Evolutionary conservation across 768 basidiomycete species (phyloP).

Genomic region (Phaeotremella skinneri): DNA sequence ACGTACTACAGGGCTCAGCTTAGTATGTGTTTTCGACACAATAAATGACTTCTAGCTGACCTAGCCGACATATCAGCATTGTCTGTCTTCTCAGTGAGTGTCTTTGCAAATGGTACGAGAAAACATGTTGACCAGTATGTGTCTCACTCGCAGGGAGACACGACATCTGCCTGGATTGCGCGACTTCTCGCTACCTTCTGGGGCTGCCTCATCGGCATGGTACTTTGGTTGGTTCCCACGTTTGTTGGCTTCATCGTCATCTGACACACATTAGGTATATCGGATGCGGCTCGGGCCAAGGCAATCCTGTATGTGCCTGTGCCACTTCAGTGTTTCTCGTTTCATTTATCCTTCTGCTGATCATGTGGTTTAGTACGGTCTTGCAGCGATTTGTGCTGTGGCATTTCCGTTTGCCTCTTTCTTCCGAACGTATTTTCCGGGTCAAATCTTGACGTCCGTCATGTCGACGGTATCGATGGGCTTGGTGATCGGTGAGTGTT

Average conservation of each 20-base stretch:
- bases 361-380: conserved; percentile 56
- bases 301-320: conserved; percentile 29
- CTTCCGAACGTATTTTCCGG: conserved; percentile 70
- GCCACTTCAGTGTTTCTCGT: not conserved
- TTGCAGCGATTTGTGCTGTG: conserved; percentile 66
- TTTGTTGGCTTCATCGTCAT: not conserved
- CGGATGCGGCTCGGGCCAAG: conserved; percentile 31
- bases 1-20: conserved; percentile 34
- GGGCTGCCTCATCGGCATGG: conserved; percentile 44
- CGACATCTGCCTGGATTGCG: conserved; percentile 40
- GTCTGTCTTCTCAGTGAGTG: conserved; percentile 37
- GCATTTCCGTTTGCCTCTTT: conserved; percentile 72
- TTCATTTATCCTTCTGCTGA: conserved; percentile 49
- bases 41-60: too few relatives aligned
- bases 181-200: conserved; percentile 44
- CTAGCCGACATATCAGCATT: conserved; percentile 30
- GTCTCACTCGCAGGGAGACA: conserved; percentile 35
- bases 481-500: conserved; percentile 37
- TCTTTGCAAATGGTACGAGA: not conserved
- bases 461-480: conserved; percentile 45
- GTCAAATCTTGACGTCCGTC: conserved; percentile 67
- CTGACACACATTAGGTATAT: conserved; percentile 29
- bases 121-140: not conserved
- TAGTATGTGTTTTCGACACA: conserved; percentile 18
- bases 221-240: conserved; percentile 32